Conservation (phyloP, 768 basidiomycete species). For the Boletales sp. region DNA sequence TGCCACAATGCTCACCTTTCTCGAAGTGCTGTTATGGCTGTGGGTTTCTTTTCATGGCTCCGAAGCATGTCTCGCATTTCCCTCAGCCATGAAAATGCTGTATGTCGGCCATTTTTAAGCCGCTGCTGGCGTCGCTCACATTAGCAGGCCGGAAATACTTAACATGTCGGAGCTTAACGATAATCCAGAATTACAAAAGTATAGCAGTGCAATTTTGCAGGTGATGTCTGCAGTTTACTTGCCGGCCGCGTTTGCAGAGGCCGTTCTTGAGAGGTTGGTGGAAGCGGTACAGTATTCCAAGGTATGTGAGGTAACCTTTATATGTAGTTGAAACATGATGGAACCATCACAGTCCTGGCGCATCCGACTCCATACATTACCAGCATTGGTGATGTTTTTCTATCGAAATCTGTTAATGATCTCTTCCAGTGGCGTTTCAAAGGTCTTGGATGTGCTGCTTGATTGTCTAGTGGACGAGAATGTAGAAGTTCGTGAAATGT, state of each 20-base stretch:
- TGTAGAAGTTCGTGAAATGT: conserved; percentile 90
- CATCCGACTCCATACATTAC: conserved; percentile 81
- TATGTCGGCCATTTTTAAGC: conserved; percentile 36
- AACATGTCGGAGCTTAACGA: conserved; percentile 91
- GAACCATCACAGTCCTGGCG: conserved; percentile 70
- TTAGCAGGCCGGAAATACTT: conserved; percentile 74
- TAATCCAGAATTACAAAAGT: conserved; percentile 74
- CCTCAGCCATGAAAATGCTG: conserved; percentile 76
- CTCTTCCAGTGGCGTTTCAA: conserved; percentile 59
- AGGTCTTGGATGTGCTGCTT: conserved; percentile 78
- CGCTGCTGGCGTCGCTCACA: conserved; percentile 3
- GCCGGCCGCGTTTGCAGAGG: conserved; percentile 59
- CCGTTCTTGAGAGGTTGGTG: conserved; percentile 59
- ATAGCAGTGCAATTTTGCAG: conserved; percentile 76
- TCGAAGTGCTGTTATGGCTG: conserved; percentile 73
- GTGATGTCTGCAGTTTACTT: conserved; percentile 81
- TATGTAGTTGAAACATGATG: conserved; percentile 9
- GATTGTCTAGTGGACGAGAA: conserved; percentile 87
- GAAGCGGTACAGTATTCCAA: conserved; percentile 73
- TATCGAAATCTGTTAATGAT: conserved; percentile 84
- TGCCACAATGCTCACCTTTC: conserved; percentile 13
- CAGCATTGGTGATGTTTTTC: conserved; percentile 87
- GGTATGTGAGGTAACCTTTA: conserved; percentile 38
- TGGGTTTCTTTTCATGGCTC: conserved; percentile 74
- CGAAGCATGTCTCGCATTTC: conserved; percentile 71